phyloP scores from a whole-genome alignment of 2,329 filamentous ascomycete genomes.

The Ceratocystis harringtonii region DNA sequence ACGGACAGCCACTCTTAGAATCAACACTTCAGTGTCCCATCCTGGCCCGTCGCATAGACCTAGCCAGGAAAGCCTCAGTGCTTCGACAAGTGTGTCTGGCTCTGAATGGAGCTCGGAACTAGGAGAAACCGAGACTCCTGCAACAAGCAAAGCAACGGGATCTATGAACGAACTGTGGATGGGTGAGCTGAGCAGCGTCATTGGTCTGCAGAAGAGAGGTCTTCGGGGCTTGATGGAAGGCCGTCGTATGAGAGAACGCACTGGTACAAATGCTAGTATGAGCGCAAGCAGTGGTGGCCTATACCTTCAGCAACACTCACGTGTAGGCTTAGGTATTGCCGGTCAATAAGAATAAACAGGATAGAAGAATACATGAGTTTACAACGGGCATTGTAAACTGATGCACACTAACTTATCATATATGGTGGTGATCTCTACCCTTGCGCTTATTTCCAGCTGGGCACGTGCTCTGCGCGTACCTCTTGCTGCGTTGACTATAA shows the following conservation, averaged over 20 bases:
- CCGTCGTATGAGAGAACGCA: conserved; percentile 63
- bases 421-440: too few species aligned
- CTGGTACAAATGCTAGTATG: conserved; percentile 28
- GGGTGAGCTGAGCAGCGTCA: conserved; percentile 72
- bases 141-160: conserved; percentile 26
- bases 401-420: too few species aligned
- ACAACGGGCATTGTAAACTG: neutral
- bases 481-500: too few species aligned
- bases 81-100: conserved; percentile 36
- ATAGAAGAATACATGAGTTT: neutral
- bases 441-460: too few species aligned
- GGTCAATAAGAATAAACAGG: conserved; percentile 20
- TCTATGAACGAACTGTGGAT: conserved; percentile 51
- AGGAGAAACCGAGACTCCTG: conserved; percentile 31
- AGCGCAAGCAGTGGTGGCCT: conserved; percentile 24
- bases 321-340: conserved; percentile 40
- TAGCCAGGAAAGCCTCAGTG: conserved; percentile 34
- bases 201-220: conserved; percentile 88
- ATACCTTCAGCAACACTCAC: conserved; percentile 22
- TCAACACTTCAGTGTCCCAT: conserved; percentile 33
- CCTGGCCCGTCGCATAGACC: conserved; percentile 24
- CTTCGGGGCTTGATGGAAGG: conserved; percentile 90
- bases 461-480: too few species aligned
- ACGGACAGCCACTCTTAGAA: conserved; percentile 30
- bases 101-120: conserved; percentile 43